Conservation (phyloP, 345 rosid genomes). For the Brassica carinata region DNA sequence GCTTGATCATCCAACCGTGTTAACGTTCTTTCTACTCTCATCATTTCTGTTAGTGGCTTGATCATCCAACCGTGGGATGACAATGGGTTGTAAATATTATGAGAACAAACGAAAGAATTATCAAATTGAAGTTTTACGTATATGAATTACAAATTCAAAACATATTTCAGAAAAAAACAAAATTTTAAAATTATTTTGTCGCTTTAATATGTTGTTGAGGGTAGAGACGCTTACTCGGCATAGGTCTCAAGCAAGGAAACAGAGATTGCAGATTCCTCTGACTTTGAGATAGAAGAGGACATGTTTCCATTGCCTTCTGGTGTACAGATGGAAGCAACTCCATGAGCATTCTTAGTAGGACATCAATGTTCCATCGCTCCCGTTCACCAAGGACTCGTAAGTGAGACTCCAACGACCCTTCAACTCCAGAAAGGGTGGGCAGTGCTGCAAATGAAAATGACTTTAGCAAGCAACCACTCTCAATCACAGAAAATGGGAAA, state of each 20-base stretch:
- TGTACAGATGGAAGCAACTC: slow-evolving; percentile 75
- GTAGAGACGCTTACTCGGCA: slow-evolving; percentile 72
- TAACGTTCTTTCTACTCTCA: too few relatives aligned
- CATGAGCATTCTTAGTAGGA: slow-evolving; percentile 74
- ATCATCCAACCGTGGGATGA: too few relatives aligned
- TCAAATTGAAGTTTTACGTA: too few relatives aligned
- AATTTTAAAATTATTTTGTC: too few relatives aligned
- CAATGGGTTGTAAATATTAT: too few relatives aligned
- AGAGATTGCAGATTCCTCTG: slow-evolving; percentile 52
- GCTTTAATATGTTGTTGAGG: slow-evolving; percentile 16
- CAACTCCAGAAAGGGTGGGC: slow-evolving; percentile 97
- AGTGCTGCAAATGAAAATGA: slow-evolving; percentile 53
- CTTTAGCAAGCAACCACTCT: slow-evolving; percentile 24
- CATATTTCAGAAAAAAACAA: too few relatives aligned
- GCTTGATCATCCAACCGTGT: too few relatives aligned
- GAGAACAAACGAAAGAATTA: too few relatives aligned
- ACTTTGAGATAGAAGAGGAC: slow-evolving; percentile 63
- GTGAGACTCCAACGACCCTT: slow-evolving; percentile 91
- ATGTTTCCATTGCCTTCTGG: slow-evolving; percentile 74
- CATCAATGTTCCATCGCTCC: slow-evolving; percentile 92
- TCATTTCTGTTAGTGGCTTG: too few relatives aligned
- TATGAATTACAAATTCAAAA: too few relatives aligned
- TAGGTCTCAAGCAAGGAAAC: slow-evolving; percentile 63
- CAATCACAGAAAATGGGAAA: slow-evolving; percentile 20
- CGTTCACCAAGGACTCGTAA: slow-evolving; percentile 89